Conservation (phyloP, 345 rosid species). For the Sisymbrium altissimum region DNA sequence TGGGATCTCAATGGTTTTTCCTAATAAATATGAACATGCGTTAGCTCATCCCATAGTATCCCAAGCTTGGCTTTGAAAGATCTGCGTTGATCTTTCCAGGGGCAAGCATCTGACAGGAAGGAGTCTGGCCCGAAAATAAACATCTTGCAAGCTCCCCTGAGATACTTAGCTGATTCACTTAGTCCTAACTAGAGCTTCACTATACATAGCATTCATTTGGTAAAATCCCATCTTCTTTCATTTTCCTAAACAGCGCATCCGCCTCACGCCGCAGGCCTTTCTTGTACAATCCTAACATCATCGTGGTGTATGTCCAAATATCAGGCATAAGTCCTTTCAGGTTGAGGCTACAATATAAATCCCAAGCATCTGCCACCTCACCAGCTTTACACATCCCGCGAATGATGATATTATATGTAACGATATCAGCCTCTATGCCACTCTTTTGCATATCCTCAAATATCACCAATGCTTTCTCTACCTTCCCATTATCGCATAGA, state of each 20-base stretch:
- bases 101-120: neutral
- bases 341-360: neutral
- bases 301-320: neutral
- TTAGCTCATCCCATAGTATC: neutral
- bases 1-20: neutral
- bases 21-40: slow-evolving; percentile 5
- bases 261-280: neutral
- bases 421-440: neutral
- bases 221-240: slow-evolving; percentile 1
- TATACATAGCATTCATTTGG: slow-evolving; percentile 19
- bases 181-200: neutral
- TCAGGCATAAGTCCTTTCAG: neutral
- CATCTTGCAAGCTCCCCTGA: slow-evolving; percentile 12
- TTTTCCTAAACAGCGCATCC: neutral
- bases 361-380: neutral
- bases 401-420: neutral
- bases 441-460: neutral
- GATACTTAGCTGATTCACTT: neutral
- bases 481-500: neutral
- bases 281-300: slow-evolving; percentile 12
- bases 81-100: slow-evolving; percentile 4
- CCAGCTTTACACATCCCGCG: neutral
- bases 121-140: neutral
- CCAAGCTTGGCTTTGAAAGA: neutral
- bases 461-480: neutral